Percentiles rank a stretch among this genome's conserved stretches.
Conservation (phyloP, 1,139 yeast genomes). For the Suhomyces bribrorum region DNA sequence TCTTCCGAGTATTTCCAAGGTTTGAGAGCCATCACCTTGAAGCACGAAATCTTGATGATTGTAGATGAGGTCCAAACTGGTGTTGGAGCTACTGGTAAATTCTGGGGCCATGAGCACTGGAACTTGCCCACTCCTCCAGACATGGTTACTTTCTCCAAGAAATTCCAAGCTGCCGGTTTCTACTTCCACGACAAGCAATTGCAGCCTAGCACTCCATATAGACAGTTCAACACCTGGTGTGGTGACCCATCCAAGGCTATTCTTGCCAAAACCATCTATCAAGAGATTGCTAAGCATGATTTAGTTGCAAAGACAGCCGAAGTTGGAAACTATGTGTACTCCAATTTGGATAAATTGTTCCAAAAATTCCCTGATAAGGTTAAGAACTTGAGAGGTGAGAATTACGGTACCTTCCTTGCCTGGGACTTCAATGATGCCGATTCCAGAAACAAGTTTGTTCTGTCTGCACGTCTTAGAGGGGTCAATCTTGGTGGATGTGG, state of each 20-base stretch:
- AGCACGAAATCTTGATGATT: slow-evolving; percentile 60
- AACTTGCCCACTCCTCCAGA: slow-evolving; percentile 65
- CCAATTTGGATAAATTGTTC: slow-evolving; percentile 45
- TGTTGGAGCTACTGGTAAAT: slow-evolving; percentile 69
- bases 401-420: slow-evolving; percentile 73
- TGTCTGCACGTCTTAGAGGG: slow-evolving; percentile 54
- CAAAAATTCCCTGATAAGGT: slow-evolving; percentile 46
- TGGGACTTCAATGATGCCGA: slow-evolving; percentile 58
- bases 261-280: slow-evolving; percentile 62
- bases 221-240: slow-evolving; percentile 85
- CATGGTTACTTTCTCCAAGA: slow-evolving; percentile 73
- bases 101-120: slow-evolving; percentile 78
- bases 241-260: slow-evolving; percentile 75
- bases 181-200: slow-evolving; percentile 65
- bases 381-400: slow-evolving; percentile 62
- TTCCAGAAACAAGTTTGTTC: slow-evolving; percentile 53
- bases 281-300: slow-evolving; percentile 54
- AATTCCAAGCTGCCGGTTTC: slow-evolving; percentile 80
- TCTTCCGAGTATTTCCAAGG: slow-evolving; percentile 63
- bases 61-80: slow-evolving; percentile 79
- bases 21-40: slow-evolving; percentile 60
- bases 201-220: slow-evolving; percentile 63
- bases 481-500: slow-evolving; percentile 78
- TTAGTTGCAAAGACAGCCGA: slow-evolving; percentile 52
- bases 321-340: slow-evolving; percentile 62